Conservation (phyloP, 2,329 filamentous ascomycete species). For the Apiospora arundinis region DNA sequence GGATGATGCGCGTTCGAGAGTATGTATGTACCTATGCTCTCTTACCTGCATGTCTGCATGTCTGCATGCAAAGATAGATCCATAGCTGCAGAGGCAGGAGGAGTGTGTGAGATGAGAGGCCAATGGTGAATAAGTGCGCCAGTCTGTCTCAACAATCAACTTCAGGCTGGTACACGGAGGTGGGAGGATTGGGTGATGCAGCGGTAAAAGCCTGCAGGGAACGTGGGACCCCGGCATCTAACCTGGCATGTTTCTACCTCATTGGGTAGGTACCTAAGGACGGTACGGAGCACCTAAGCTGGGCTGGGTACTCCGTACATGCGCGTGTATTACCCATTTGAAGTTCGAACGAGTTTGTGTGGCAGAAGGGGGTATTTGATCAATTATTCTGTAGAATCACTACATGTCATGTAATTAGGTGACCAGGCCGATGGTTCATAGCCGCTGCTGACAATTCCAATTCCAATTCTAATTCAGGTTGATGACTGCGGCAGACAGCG, state of each 20-base stretch:
- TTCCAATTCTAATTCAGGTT: not conserved
- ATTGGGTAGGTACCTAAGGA: not conserved
- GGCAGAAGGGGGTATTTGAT: too few relatives aligned
- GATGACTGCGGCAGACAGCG: not conserved
- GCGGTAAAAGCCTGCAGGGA: constrained; percentile 16
- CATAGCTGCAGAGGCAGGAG: constrained; percentile 1
- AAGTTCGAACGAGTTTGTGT: too few relatives aligned
- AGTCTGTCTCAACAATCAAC: not conserved
- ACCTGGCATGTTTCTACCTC: not conserved
- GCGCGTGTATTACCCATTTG: too few relatives aligned
- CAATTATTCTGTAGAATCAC: too few relatives aligned
- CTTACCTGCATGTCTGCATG: constrained; percentile 10
- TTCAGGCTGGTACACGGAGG: not conserved
- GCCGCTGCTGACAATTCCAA: too few relatives aligned
- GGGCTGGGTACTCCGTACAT: too few relatives aligned
- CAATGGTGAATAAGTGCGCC: not conserved
- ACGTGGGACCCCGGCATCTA: constrained; percentile 14
- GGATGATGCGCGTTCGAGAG: not conserved
- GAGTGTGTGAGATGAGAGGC: not conserved
- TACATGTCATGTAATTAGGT: too few relatives aligned
- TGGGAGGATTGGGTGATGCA: constrained; percentile 3
- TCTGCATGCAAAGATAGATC: constrained; percentile 9
- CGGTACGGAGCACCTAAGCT: not conserved
- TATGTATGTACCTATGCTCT: not conserved
- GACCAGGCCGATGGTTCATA: too few relatives aligned